phyloP scores from a whole-genome alignment of 2,329 filamentous ascomycete genomes.

The Cylindrodendrum hubeiense region DNA sequence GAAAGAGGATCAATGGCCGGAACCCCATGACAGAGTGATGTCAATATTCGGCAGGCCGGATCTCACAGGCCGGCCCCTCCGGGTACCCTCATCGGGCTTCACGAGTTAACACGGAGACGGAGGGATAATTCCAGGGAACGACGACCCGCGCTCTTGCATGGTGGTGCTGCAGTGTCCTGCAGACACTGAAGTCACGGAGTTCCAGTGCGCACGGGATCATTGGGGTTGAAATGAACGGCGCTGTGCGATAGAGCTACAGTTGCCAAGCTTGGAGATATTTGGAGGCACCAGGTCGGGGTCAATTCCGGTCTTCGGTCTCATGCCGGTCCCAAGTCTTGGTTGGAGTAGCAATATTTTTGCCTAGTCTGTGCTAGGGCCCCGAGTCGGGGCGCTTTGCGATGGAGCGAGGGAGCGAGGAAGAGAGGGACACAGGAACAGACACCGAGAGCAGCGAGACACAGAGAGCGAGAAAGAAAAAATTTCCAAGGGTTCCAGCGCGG shows the following conservation, averaged over 20 bases:
- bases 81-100: constrained; percentile 25
- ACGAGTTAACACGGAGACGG: constrained; percentile 14
- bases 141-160: background rate
- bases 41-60: constrained; percentile 14
- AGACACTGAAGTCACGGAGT: constrained; percentile 15
- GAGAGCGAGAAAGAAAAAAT: constrained; percentile 19
- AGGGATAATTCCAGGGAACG: constrained; percentile 28
- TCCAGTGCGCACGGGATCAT: constrained; percentile 15
- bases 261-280: constrained; percentile 27
- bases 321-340: constrained; percentile 4
- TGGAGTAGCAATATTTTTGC: background rate
- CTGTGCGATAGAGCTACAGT: background rate
- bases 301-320: constrained; percentile 36
- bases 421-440: background rate
- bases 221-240: background rate
- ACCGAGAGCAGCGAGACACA: constrained; percentile 5
- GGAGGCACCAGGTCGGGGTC: constrained; percentile 32
- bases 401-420: background rate
- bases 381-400: constrained; percentile 1
- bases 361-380: background rate
- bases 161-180: constrained; percentile 16
- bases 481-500: constrained; percentile 23
- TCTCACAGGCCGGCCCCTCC: constrained; percentile 27
- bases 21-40: constrained; percentile 10
- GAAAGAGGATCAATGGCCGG: constrained; percentile 17